A percentile compares a stretch with the other conserved stretches of the same genome.
Conservation (phyloP, 2,329 filamentous ascomycete species). For the Ascochyta clinopodiicola region DNA sequence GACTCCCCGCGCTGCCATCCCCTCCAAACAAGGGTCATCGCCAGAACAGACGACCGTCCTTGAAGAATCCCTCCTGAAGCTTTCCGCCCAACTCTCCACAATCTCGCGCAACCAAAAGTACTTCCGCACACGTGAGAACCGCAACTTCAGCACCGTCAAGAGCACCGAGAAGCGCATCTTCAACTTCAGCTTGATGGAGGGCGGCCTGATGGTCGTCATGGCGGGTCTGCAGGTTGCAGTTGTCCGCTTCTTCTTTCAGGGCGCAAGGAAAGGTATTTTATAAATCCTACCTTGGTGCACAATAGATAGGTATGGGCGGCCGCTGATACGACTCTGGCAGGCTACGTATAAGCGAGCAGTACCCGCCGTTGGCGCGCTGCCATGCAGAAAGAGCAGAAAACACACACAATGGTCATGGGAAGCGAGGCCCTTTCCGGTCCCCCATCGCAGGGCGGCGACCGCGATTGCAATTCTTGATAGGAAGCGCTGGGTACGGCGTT, state of each 20-base stretch:
- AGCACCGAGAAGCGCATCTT: slow-evolving; percentile 96
- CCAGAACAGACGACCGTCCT: slow-evolving; percentile 88
- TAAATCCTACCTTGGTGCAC: slow-evolving; percentile 11
- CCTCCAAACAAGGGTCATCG: slow-evolving; percentile 84
- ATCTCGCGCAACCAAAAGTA: slow-evolving; percentile 98
- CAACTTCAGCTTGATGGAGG: slow-evolving; percentile 96
- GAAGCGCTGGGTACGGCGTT: slow-evolving; percentile 3
- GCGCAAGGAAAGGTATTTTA: slow-evolving; percentile 66
- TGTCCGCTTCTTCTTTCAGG: slow-evolving; percentile 98
- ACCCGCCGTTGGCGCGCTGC: not conserved
- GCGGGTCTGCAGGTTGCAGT: slow-evolving; percentile 95
- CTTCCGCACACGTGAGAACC: slow-evolving; percentile 97
- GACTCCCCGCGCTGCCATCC: slow-evolving; percentile 75
- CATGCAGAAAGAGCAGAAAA: not conserved
- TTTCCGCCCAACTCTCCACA: slow-evolving; percentile 90
- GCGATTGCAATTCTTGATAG: not conserved
- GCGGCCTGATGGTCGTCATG: slow-evolving; percentile 91
- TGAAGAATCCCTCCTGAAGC: slow-evolving; percentile 94
- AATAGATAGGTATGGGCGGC: not conserved
- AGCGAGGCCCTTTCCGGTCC: not conserved
- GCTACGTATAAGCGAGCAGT: slow-evolving; percentile 26
- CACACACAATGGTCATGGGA: not conserved
- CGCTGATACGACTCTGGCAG: slow-evolving; percentile 31
- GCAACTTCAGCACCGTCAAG: slow-evolving; percentile 96
- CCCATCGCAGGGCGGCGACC: not conserved